A percentile compares a stretch with the other conserved stretches of the same genome.
phyloP scores from a whole-genome alignment of 2,329 filamentous ascomycete species.

The Hymenoscyphus salicellus region DNA sequence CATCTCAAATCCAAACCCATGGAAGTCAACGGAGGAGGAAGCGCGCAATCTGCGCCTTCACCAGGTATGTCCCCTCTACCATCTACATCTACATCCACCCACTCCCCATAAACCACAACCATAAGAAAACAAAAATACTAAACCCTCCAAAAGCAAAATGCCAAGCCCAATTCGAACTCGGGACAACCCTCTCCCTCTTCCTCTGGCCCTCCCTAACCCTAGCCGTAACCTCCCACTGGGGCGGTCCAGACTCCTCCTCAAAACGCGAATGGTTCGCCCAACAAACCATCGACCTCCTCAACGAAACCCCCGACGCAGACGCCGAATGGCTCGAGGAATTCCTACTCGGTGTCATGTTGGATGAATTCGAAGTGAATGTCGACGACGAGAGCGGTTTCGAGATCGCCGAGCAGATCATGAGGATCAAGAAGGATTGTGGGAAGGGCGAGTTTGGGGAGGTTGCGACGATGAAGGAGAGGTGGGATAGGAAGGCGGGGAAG shows the following conservation, averaged over 20 bases:
- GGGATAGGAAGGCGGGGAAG: slow-evolving; percentile 58
- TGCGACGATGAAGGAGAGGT: slow-evolving; percentile 60
- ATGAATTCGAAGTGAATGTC: slow-evolving; percentile 91
- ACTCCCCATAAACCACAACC: not conserved
- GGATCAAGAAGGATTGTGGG: slow-evolving; percentile 60
- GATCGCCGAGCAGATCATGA: slow-evolving; percentile 70
- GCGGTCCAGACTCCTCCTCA: slow-evolving; percentile 74
- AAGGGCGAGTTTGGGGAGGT: slow-evolving; percentile 66
- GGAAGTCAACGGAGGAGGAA: not conserved
- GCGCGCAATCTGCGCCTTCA: slow-evolving; percentile 1
- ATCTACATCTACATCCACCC: not conserved
- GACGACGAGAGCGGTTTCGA: slow-evolving; percentile 82
- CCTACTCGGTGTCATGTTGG: slow-evolving; percentile 84
- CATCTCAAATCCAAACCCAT: not conserved
- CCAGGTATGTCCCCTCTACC: not conserved
- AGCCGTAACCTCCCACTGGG: slow-evolving; percentile 84
- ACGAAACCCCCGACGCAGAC: slow-evolving; percentile 60
- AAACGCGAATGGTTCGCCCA: slow-evolving; percentile 98
- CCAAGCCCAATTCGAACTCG: slow-evolving; percentile 75
- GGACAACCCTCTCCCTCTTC: slow-evolving; percentile 78
- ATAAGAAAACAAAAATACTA: slow-evolving; percentile 1
- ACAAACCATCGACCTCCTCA: slow-evolving; percentile 76
- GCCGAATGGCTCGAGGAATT: slow-evolving; percentile 78
- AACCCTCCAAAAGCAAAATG: slow-evolving; percentile 46
- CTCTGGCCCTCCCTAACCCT: slow-evolving; percentile 86